Evolutionary conservation across 2,329 filamentous ascomycete species (phyloP).

Genomic region (Penicillium olsonii): DNA sequence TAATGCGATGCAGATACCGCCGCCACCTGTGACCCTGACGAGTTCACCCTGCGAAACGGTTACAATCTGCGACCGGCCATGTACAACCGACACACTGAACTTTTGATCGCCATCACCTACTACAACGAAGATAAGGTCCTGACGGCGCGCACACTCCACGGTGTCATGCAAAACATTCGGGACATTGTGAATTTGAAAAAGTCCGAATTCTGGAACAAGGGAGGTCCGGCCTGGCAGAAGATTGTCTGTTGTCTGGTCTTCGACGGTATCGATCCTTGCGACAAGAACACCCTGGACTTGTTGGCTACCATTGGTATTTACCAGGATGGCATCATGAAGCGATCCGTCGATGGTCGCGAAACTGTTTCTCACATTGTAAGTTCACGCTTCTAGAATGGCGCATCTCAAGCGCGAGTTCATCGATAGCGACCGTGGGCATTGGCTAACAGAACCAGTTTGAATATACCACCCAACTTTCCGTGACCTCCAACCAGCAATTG

Average conservation of each 20-base stretch:
- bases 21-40: constrained; percentile 94
- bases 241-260: constrained; percentile 95
- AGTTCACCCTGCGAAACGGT: constrained; percentile 97
- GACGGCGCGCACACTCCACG: constrained; percentile 86
- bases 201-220: constrained; percentile 98
- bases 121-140: constrained; percentile 99
- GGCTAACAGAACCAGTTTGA: constrained; percentile 62
- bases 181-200: constrained; percentile 98
- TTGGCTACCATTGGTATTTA: constrained; percentile 94
- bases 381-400: too few relatives aligned
- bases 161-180: constrained; percentile 97
- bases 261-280: constrained; percentile 93
- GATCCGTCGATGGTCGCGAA: constrained; percentile 92
- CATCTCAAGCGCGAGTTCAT: neutral
- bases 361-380: constrained; percentile 82
- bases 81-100: constrained; percentile 97
- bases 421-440: neutral
- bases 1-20: constrained; percentile 67
- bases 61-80: constrained; percentile 97
- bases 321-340: constrained; percentile 97
- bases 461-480: constrained; percentile 94
- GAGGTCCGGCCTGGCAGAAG: constrained; percentile 97
- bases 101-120: constrained; percentile 96
- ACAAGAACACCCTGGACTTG: constrained; percentile 91
- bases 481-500: constrained; percentile 91